A percentile compares a stretch with the other conserved stretches of the same genome.
phyloP scores from a whole-genome alignment of 2,329 filamentous ascomycete genomes.

The Ceratocystis alfenasii region DNA sequence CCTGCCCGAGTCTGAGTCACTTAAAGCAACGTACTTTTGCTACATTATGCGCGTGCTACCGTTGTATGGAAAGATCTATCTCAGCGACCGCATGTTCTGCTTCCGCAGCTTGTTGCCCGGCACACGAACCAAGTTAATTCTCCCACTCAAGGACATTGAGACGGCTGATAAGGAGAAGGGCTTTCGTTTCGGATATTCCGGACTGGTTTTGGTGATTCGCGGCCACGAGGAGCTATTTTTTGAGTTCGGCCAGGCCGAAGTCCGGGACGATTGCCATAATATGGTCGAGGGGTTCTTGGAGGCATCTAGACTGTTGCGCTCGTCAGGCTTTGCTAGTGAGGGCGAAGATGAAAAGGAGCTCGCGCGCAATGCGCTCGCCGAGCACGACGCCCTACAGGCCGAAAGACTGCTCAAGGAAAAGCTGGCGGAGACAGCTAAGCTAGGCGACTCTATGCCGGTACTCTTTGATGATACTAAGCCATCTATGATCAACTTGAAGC shows the following conservation, averaged over 20 bases:
- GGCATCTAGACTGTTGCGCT: slow-evolving; percentile 1
- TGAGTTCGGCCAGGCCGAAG: slow-evolving; percentile 67
- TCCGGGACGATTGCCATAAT: slow-evolving; percentile 72
- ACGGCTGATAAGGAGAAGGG: slow-evolving; percentile 92
- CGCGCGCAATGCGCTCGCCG: slow-evolving; percentile 63
- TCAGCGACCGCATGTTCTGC: slow-evolving; percentile 77
- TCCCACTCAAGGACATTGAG: slow-evolving; percentile 82
- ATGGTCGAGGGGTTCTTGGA: slow-evolving; percentile 14
- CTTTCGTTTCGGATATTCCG: slow-evolving; percentile 82
- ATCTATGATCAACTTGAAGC: slow-evolving; percentile 65
- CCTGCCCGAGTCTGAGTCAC: slow-evolving; percentile 67
- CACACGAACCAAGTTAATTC: slow-evolving; percentile 80
- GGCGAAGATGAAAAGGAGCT: slow-evolving; percentile 44
- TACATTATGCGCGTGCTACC: slow-evolving; percentile 81
- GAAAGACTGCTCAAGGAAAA: slow-evolving; percentile 29
- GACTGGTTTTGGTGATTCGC: slow-evolving; percentile 81
- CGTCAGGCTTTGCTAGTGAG: slow-evolving; percentile 5
- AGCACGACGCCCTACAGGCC: slow-evolving; percentile 60
- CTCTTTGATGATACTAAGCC: slow-evolving; percentile 81
- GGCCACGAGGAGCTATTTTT: slow-evolving; percentile 96
- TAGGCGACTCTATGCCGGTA: slow-evolving; percentile 55
- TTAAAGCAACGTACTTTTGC: slow-evolving; percentile 86
- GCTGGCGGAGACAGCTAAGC: slow-evolving; percentile 25
- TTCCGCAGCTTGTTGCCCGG: slow-evolving; percentile 85
- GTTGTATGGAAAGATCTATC: slow-evolving; percentile 91